These are phyloP conservation scores for Coemansia sp. DNA, from an alignment of 192 early-diverging fungal species.

Conservation along the genomic window DNA sequence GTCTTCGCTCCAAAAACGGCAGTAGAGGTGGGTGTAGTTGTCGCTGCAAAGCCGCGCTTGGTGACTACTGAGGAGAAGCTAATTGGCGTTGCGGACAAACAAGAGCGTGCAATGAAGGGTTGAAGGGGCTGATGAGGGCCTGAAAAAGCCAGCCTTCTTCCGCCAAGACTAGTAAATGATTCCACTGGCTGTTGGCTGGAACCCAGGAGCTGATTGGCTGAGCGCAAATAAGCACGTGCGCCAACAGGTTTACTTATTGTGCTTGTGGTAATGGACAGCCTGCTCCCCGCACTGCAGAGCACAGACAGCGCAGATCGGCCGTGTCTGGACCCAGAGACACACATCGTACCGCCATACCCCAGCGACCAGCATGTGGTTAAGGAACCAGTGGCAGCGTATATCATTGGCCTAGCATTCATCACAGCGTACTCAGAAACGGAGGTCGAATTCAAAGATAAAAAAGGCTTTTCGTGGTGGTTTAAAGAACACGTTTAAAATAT, in stretches of 20 bases:
- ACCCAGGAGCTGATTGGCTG: slow-evolving; percentile 8
- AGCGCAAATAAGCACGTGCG: slow-evolving; percentile 1
- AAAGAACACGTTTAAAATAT: not conserved
- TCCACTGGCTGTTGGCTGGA: slow-evolving; percentile 2
- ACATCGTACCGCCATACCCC: not conserved
- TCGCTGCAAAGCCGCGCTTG: slow-evolving; percentile 1
- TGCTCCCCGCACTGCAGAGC: not conserved
- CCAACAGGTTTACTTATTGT: not conserved
- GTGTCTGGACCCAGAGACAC: not conserved
- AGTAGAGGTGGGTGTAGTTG: not conserved
- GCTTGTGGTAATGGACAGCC: not conserved
- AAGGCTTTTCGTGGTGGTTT: not conserved
- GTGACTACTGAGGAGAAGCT: not conserved
- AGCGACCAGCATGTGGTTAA: not conserved
- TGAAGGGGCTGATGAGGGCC: not conserved
- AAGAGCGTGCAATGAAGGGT: not conserved
- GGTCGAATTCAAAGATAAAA: not conserved
- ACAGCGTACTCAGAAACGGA: not conserved
- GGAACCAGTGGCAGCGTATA: not conserved
- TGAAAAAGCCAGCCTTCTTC: slow-evolving; percentile 1
- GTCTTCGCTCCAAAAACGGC: slow-evolving; percentile 8
- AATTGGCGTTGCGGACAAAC: slow-evolving; percentile 1
- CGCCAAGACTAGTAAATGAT: not conserved
- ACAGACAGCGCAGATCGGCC: not conserved
- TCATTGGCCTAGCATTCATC: not conserved